phyloP scores from a whole-genome alignment of 2,329 filamentous ascomycete species.

The Ceratocystis harringtonii region DNA sequence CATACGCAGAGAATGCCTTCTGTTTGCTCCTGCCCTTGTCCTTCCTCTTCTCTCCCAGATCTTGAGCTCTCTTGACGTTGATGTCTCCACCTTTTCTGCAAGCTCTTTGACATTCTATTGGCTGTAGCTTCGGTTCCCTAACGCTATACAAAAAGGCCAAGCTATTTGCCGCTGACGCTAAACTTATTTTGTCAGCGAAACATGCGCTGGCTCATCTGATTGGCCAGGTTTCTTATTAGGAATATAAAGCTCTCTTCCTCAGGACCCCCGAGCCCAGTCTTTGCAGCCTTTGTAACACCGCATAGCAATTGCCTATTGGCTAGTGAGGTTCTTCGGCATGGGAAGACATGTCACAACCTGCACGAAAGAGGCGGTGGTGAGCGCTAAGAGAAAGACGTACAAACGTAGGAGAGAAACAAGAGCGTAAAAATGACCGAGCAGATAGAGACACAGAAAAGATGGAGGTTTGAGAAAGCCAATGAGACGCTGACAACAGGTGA shows the following conservation, averaged over 20 bases:
- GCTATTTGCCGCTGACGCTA: slow-evolving; percentile 15
- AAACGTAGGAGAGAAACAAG: neutral
- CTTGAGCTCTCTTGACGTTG: neutral
- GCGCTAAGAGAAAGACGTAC: neutral
- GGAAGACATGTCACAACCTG: neutral
- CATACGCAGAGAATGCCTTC: neutral
- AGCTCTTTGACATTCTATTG: neutral
- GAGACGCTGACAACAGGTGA: neutral
- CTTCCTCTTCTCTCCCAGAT: neutral
- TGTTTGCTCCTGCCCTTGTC: neutral
- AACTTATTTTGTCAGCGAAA: slow-evolving; percentile 7
- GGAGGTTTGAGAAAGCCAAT: neutral
- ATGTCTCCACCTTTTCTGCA: neutral
- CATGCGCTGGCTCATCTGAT: neutral
- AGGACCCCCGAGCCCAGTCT: neutral
- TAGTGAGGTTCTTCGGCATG: neutral
- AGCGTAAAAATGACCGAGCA: neutral
- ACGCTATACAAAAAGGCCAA: neutral
- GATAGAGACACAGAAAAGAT: neutral
- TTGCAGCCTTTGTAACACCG: neutral
- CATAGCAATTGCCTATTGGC: neutral
- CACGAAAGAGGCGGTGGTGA: neutral
- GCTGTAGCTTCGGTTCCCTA: neutral
- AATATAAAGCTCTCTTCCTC: neutral
- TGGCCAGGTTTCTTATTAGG: neutral